Evolutionary conservation across 129 eudicot genomes (phyloP).

Genomic region (Gnaphalium uliginosum): DNA sequence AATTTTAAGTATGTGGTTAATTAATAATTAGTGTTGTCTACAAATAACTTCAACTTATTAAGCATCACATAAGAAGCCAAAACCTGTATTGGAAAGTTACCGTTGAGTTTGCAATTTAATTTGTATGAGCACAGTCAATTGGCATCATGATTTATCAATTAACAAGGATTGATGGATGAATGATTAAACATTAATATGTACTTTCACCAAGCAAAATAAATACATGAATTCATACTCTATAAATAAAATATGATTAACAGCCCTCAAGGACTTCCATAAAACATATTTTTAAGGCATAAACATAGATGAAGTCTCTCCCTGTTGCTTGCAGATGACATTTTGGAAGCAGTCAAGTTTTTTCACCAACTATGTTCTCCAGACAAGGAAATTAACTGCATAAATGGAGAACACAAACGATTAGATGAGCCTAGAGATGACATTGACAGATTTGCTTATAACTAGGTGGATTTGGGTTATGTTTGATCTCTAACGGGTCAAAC

Average conservation of each 20-base stretch:
- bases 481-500: not conserved
- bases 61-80: not conserved
- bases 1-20: too few relatives aligned
- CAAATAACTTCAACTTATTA: too few relatives aligned
- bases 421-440: not conserved
- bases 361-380: constrained; percentile 34
- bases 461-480: not conserved
- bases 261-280: constrained; percentile 13
- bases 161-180: not conserved
- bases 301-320: not conserved
- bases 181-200: constrained; percentile 7
- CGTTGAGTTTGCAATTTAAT: not conserved
- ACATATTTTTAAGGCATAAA: constrained; percentile 11
- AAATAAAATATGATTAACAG: constrained; percentile 8
- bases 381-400: constrained; percentile 28
- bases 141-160: constrained; percentile 1
- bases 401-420: not conserved
- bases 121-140: not conserved
- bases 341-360: constrained; percentile 13
- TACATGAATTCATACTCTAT: not conserved
- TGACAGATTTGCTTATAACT: not conserved
- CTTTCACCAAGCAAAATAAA: constrained; percentile 12
- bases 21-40: too few relatives aligned
- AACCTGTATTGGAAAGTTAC: not conserved
- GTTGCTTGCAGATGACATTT: constrained; percentile 17